Conservation (phyloP, 2,329 filamentous ascomycete genomes). For the Ceratocystis cubensis region DNA sequence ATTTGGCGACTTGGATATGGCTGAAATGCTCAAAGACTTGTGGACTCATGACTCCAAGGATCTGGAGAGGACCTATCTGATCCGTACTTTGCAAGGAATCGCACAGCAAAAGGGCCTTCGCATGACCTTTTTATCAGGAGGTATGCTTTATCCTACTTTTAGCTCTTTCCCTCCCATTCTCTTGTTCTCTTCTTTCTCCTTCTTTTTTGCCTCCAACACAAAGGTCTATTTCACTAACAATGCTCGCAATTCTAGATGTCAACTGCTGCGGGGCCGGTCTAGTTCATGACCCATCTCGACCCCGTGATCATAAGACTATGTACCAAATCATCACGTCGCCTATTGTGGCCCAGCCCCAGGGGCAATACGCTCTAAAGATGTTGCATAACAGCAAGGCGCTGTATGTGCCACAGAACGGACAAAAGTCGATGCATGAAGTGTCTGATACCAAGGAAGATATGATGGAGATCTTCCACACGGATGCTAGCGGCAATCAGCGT, state of each 20-base stretch:
- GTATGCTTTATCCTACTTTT: slow-evolving; percentile 32
- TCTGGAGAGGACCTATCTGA: slow-evolving; percentile 88
- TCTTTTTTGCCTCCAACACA: not conserved
- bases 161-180: too few relatives aligned
- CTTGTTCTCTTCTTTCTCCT: not conserved
- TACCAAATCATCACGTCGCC: slow-evolving; percentile 92
- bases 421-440: slow-evolving; percentile 57
- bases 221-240: not conserved
- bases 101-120: slow-evolving; percentile 87
- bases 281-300: slow-evolving; percentile 84
- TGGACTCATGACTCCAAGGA: slow-evolving; percentile 99
- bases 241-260: slow-evolving; percentile 45
- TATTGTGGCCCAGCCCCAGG: slow-evolving; percentile 79
- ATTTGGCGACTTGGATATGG: slow-evolving; percentile 88
- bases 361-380: slow-evolving; percentile 77
- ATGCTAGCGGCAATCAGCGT: slow-evolving; percentile 69
- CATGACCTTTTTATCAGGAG: slow-evolving; percentile 93
- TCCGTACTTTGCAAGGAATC: slow-evolving; percentile 90
- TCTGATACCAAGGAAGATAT: slow-evolving; percentile 98
- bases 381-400: slow-evolving; percentile 91
- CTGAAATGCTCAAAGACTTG: slow-evolving; percentile 88
- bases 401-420: slow-evolving; percentile 81
- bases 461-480: slow-evolving; percentile 98
- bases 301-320: slow-evolving; percentile 96
- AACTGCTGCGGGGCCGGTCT: slow-evolving; percentile 85